Conservation (phyloP, 176 grass and related monocot genomes). For the Alloteropsis semialata region DNA sequence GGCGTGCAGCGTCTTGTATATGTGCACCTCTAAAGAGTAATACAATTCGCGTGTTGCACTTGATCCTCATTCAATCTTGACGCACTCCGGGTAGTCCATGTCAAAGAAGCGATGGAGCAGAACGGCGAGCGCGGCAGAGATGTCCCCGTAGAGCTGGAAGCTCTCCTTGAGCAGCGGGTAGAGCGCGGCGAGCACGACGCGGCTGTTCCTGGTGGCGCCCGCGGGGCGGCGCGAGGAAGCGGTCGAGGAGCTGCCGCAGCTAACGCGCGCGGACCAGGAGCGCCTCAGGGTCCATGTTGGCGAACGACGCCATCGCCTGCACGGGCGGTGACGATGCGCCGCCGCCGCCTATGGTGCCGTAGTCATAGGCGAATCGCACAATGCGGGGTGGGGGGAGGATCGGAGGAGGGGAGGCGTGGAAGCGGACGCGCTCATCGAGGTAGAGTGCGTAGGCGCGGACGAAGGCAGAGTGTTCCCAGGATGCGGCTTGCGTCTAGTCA, state of each 20-base stretch:
- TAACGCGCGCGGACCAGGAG: constrained; percentile 53
- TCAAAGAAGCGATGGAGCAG: constrained; percentile 81
- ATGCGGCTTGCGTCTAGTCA: constrained; percentile 76
- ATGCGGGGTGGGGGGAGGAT: constrained; percentile 23
- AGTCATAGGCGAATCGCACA: constrained; percentile 26
- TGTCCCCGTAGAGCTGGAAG: constrained; percentile 49
- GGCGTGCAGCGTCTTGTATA: no score
- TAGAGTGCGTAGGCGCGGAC: constrained; percentile 73
- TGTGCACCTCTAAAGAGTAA: no score
- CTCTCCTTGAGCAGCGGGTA: constrained; percentile 48
- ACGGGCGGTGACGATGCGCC: background rate
- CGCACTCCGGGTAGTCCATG: constrained; percentile 69
- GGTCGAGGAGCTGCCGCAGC: constrained; percentile 54
- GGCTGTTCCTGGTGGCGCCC: constrained; percentile 40
- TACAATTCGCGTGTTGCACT: no score
- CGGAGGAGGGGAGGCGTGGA: constrained; percentile 44
- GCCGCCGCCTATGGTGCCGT: background rate
- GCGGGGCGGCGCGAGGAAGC: constrained; percentile 66
- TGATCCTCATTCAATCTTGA: no score
- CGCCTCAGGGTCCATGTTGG: constrained; percentile 52
- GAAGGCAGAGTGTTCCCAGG: constrained; percentile 79
- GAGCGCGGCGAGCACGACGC: constrained; percentile 52
- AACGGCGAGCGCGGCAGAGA: constrained; percentile 41
- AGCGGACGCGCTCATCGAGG: constrained; percentile 63
- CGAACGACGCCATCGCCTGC: background rate